phyloP scores from a whole-genome alignment of 2,329 filamentous ascomycete genomes.

The Hawksworthiomyces lignivorus region DNA sequence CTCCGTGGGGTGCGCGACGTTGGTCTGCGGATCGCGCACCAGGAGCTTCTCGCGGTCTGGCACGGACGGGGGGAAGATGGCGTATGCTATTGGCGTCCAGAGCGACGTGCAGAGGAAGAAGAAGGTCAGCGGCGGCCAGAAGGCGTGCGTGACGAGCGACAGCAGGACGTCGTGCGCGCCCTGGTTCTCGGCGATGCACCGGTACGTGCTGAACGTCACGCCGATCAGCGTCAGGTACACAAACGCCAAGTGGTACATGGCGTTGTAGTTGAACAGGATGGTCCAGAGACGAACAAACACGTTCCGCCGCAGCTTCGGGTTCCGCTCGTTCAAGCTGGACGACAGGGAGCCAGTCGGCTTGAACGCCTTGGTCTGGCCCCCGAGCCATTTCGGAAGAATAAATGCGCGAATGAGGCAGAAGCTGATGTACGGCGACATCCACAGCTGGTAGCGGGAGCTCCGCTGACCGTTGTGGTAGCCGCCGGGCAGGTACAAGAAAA shows the following conservation, averaged over 20 bases:
- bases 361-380: slow-evolving; percentile 50
- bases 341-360: slow-evolving; percentile 51
- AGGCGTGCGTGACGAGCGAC: slow-evolving; percentile 50
- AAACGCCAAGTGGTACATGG: slow-evolving; percentile 34
- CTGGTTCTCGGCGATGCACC: slow-evolving; percentile 30
- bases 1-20: slow-evolving; percentile 39
- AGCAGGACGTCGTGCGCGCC: slow-evolving; percentile 48
- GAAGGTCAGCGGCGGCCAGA: slow-evolving; percentile 55
- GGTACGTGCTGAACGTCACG: slow-evolving; percentile 36
- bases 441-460: slow-evolving; percentile 47
- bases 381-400: slow-evolving; percentile 52
- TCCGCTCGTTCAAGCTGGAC: slow-evolving; percentile 50
- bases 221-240: slow-evolving; percentile 35
- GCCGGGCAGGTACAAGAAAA: slow-evolving; percentile 46
- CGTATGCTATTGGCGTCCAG: slow-evolving; percentile 53
- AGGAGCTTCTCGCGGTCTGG: slow-evolving; percentile 52
- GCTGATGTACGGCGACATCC: slow-evolving; percentile 40
- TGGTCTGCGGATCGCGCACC: slow-evolving; percentile 44
- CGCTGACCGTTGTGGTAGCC: slow-evolving; percentile 53
- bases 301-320: slow-evolving; percentile 41
- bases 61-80: slow-evolving; percentile 50
- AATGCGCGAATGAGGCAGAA: slow-evolving; percentile 51
- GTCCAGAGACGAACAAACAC: slow-evolving; percentile 46
- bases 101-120: slow-evolving; percentile 45
- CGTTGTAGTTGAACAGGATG: slow-evolving; percentile 46